Evolutionary conservation across 179 eudicot genomes (phyloP).

Genomic region (Actinidia chinensis): DNA sequence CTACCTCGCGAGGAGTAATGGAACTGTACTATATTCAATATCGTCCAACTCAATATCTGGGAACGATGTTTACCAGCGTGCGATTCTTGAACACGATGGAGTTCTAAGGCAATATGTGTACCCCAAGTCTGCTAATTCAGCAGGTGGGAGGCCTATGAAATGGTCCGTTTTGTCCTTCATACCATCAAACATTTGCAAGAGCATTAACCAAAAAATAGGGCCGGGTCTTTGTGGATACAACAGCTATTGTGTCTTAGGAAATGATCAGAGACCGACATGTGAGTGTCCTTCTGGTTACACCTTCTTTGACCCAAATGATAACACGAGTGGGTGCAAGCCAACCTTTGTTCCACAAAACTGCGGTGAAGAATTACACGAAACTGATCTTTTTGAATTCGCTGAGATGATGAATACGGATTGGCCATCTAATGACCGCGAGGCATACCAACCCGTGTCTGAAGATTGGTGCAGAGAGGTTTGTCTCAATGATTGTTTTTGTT

Average conservation of each 20-base stretch:
- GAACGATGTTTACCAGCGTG: slow-evolving; percentile 18
- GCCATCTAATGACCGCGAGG: slow-evolving; percentile 4
- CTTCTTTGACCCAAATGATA: background rate
- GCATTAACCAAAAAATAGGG: background rate
- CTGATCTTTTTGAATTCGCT: background rate
- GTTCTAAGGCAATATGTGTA: slow-evolving; percentile 26
- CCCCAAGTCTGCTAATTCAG: slow-evolving; percentile 14
- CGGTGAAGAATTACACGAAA: background rate
- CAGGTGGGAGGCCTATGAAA: background rate
- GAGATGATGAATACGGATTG: slow-evolving; percentile 14
- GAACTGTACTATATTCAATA: background rate
- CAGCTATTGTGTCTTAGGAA: slow-evolving; percentile 7
- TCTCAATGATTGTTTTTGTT: slow-evolving; percentile 10
- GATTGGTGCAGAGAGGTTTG: slow-evolving; percentile 17
- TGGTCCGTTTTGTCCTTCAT: background rate
- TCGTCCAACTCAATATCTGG: background rate
- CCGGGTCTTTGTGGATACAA: slow-evolving; percentile 25
- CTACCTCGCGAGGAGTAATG: slow-evolving; percentile 4
- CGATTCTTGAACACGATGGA: slow-evolving; percentile 23
- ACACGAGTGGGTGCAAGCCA: background rate
- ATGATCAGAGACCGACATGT: slow-evolving; percentile 10
- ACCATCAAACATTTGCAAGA: slow-evolving; percentile 23
- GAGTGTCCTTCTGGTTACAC: slow-evolving; percentile 12
- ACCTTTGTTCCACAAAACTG: slow-evolving; percentile 9
- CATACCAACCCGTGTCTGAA: slow-evolving; percentile 7